A percentile compares a stretch with the other conserved stretches of the same genome.
Evolutionary conservation across 2,329 filamentous ascomycete genomes (phyloP).

Genomic region (Acrocalymma vagum): DNA sequence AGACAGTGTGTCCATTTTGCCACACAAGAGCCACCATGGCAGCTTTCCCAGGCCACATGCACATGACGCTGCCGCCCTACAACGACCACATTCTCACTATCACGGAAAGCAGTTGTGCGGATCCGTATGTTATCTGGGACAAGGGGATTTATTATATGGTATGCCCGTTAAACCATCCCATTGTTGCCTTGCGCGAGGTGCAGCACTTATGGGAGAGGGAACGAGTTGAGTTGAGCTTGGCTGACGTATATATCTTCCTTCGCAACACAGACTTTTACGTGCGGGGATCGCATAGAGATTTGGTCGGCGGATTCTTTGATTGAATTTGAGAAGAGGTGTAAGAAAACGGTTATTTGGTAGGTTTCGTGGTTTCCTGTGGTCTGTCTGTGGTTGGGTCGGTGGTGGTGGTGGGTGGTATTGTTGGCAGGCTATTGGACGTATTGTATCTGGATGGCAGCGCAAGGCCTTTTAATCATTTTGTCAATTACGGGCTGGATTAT

Average conservation of each 20-base stretch:
- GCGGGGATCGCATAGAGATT: slow-evolving; percentile 54
- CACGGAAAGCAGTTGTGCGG: slow-evolving; percentile 50
- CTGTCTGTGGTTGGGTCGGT: background rate
- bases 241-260: background rate
- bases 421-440: no score
- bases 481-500: no score
- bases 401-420: no score
- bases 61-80: slow-evolving; percentile 36
- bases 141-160: slow-evolving; percentile 55
- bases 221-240: background rate
- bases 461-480: no score
- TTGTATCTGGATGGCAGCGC: no score
- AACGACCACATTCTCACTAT: slow-evolving; percentile 53
- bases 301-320: slow-evolving; percentile 53
- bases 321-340: slow-evolving; percentile 47
- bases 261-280: slow-evolving; percentile 50
- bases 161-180: no score
- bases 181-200: no score
- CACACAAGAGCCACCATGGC: no score
- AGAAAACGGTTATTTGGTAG: slow-evolving; percentile 51
- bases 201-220: no score
- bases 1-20: no score
- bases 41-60: slow-evolving; percentile 22
- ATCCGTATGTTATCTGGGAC: slow-evolving; percentile 55
- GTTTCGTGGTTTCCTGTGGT: background rate